Evolutionary conservation across 2,329 filamentous ascomycete genomes (phyloP).

Genomic region (Microthyrium microscopicum): DNA sequence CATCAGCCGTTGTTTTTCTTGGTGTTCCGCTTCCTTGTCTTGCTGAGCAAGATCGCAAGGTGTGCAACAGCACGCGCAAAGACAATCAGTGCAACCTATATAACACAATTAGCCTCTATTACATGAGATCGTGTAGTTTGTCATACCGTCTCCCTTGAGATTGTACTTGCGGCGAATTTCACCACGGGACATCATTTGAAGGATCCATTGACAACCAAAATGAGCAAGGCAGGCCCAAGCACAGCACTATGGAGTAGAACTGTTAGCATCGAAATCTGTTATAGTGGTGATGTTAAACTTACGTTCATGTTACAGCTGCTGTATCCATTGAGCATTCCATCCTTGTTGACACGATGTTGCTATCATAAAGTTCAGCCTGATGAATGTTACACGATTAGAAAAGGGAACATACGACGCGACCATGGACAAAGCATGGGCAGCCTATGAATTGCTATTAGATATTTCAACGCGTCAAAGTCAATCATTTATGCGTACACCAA

Average conservation of each 20-base stretch:
- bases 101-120: not conserved
- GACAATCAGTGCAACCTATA: constrained; percentile 16
- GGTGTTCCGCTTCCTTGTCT: constrained; percentile 16
- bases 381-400: no score
- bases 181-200: constrained; percentile 17
- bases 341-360: constrained; percentile 16
- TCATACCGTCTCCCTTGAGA: constrained; percentile 13
- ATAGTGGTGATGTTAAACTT: constrained; percentile 3
- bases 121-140: not conserved
- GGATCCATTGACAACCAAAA: constrained; percentile 16
- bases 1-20: no score
- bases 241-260: constrained; percentile 12
- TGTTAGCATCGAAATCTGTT: constrained; percentile 8
- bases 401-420: no score
- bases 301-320: constrained; percentile 16
- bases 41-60: constrained; percentile 19
- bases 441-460: no score
- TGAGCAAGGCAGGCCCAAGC: constrained; percentile 14
- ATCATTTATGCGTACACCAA: no score
- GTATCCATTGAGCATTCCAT: constrained; percentile 15
- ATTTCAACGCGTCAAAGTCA: no score
- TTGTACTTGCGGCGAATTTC: constrained; percentile 18
- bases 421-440: constrained; percentile 18
- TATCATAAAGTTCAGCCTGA: no score
- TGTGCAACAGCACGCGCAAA: constrained; percentile 19